Percentiles rank a stretch among this genome's conserved stretches.
These are phyloP conservation scores for Monosporozyma servazzii DNA, from an alignment of 805 yeast species.

Conservation along the genomic window DNA sequence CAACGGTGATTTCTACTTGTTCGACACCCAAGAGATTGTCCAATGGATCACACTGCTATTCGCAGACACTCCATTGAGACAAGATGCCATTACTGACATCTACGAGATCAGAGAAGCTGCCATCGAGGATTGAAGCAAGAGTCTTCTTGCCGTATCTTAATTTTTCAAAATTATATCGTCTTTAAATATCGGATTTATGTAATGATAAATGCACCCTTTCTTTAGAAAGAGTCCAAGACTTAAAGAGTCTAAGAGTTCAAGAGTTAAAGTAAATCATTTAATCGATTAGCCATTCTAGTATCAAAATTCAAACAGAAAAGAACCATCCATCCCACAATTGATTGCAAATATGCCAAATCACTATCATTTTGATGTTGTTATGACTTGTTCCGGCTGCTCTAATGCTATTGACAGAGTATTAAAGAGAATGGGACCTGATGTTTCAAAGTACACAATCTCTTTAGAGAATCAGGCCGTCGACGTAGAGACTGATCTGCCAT, in stretches of 20 bases:
- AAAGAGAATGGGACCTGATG: constrained; percentile 56
- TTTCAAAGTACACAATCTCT: constrained; percentile 61
- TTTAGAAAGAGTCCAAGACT: neutral
- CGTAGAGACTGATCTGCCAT: constrained; percentile 56
- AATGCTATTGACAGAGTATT: constrained; percentile 76
- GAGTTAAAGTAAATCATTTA: neutral
- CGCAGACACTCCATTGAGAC: constrained; percentile 33
- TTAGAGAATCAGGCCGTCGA: constrained; percentile 75
- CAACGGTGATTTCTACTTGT: constrained; percentile 33
- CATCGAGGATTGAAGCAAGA: constrained; percentile 21
- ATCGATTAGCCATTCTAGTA: neutral
- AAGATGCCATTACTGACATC: constrained; percentile 31
- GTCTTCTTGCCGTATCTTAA: neutral
- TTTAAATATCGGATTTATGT: neutral
- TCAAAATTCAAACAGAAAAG: too few species aligned
- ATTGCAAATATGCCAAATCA: constrained; percentile 33
- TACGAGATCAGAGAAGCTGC: constrained; percentile 41
- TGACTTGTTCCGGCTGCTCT: constrained; percentile 86
- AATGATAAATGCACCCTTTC: neutral
- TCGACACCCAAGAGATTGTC: constrained; percentile 31
- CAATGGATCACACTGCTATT: constrained; percentile 32
- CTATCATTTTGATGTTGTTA: constrained; percentile 72
- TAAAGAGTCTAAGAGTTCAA: too few species aligned
- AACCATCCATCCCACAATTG: neutral
- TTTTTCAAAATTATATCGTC: neutral